A percentile compares a stretch with the other conserved stretches of the same genome.
These are phyloP conservation scores for Stephanodiscus triporus DNA, from an alignment of 108 stramenopile genomes.

Conservation along the genomic window DNA sequence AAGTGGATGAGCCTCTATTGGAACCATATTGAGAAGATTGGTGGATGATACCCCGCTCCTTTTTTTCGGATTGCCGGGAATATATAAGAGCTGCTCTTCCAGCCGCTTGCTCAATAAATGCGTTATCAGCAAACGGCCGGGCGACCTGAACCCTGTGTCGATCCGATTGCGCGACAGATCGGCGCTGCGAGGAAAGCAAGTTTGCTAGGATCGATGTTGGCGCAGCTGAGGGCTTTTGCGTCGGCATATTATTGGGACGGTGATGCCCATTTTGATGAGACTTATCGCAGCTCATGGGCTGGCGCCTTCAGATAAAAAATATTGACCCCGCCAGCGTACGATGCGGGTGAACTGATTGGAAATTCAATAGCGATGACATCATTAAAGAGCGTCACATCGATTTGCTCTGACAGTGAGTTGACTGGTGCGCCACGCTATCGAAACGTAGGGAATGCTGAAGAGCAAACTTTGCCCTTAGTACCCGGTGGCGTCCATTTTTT, in stretches of 20 bases:
- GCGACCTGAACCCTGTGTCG: constrained; percentile 24
- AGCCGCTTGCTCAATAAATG: neutral
- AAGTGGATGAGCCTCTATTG: neutral
- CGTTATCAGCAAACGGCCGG: constrained; percentile 18
- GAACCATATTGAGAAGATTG: constrained; percentile 7
- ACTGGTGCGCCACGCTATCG: too few species aligned
- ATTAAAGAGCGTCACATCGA: too few species aligned
- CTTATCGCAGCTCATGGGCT: constrained; percentile 12
- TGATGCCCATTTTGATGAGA: constrained; percentile 1
- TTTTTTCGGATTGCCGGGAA: neutral
- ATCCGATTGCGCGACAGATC: constrained; percentile 37
- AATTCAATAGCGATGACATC: too few species aligned
- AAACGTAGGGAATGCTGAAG: too few species aligned
- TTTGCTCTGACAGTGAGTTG: too few species aligned
- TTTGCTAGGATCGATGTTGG: constrained; percentile 30
- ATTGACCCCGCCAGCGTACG: too few species aligned
- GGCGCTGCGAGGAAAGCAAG: constrained; percentile 41
- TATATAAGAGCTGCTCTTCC: neutral
- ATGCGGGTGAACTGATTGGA: too few species aligned
- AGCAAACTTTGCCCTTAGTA: too few species aligned
- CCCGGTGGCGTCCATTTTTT: too few species aligned
- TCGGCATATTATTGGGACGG: neutral
- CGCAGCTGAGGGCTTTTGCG: constrained; percentile 3
- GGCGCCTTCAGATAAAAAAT: too few species aligned
- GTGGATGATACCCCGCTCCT: neutral